Evolutionary conservation across 2,329 filamentous ascomycete genomes (phyloP), one percentile per base, ranked within the genome.

Genomic region (Colletotrichum aenigma): DNA sequence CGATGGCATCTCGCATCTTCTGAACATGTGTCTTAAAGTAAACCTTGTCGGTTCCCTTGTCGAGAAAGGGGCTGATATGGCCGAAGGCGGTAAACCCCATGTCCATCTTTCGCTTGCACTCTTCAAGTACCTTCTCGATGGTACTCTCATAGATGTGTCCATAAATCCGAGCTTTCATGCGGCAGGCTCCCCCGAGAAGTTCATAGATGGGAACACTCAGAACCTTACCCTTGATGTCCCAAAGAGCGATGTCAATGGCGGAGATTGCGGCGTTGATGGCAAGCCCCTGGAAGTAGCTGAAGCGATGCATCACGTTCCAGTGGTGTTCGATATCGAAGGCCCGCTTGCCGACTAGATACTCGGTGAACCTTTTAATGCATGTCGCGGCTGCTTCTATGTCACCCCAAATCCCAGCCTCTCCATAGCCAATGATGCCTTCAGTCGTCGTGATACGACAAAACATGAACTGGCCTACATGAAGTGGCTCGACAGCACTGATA

Each of bases 241-340:
- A 77, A 15, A 77, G 67, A 6, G 75, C 72, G 21, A 77, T 77
- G 32, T 77, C 75, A 28, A 77, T 75, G 26, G 68, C 21, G 9
- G 75, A 77, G 56, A 77, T 75, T 32, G 75, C 72, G 3, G 75
- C 66, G 62, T 76, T 76, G 28, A 76, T 76, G 13, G 71, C 75
- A 18, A 75, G 36, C 10, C 75, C 75, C 32, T 75, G 71, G 62
- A 75, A 76, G 62, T 76, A 75, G 62, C 71, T 76, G 71, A 76
- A 76, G 32, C 75, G 75, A 38, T 76, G 75, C 75, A 76, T 76
- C n/a, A 76, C 71, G 36, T 76, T 76, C 75, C 75, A 76, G 67
- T 76, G 75, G 55, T 76, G 75, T 36, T 76, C 71, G 26, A 76
- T 76, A 55, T 61, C 36, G 30, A 72, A 76, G 21, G 58, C 28